Conservation (phyloP, 805 yeast species). For the Zygotorulaspora danielsina region DNA sequence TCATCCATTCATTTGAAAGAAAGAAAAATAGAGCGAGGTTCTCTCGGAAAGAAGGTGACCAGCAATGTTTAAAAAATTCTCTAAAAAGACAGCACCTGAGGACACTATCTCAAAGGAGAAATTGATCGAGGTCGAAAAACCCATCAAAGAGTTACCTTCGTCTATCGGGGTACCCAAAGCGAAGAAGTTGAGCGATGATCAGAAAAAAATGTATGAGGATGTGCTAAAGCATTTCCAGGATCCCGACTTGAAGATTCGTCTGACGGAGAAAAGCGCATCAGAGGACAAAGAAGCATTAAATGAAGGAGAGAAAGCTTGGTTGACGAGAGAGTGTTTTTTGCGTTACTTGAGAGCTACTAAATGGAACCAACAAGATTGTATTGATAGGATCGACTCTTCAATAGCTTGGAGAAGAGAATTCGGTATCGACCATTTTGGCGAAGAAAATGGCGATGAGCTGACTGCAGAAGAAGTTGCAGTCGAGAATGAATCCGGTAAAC, state of each 20-base stretch:
- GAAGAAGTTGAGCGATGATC: slow-evolving; percentile 46
- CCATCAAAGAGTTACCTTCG: slow-evolving; percentile 55
- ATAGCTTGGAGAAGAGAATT: slow-evolving; percentile 92
- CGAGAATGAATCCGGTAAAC: slow-evolving; percentile 90
- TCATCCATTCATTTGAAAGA: no score
- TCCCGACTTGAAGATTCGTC: slow-evolving; percentile 48
- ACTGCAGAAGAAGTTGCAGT: slow-evolving; percentile 50
- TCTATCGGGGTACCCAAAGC: slow-evolving; percentile 49
- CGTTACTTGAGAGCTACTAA: slow-evolving; percentile 92
- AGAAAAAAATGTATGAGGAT: slow-evolving; percentile 55
- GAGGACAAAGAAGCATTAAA: slow-evolving; percentile 31
- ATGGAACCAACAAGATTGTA: slow-evolving; percentile 73
- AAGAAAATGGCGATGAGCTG: slow-evolving; percentile 45
- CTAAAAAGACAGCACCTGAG: slow-evolving; percentile 22
- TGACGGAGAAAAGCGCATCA: slow-evolving; percentile 41
- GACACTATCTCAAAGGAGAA: slow-evolving; percentile 23
- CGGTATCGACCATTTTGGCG: slow-evolving; percentile 54
- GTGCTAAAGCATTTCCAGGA: slow-evolving; percentile 61
- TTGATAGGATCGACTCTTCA: slow-evolving; percentile 68
- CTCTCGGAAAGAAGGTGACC: no score
- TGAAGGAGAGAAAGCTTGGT: slow-evolving; percentile 78
- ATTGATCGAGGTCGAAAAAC: slow-evolving; percentile 38
- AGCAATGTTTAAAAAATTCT: slow-evolving; percentile 27
- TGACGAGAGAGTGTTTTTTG: slow-evolving; percentile 84
- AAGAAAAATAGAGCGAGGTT: background rate